Percentiles rank a stretch among this genome's conserved stretches.
phyloP scores from a whole-genome alignment of 2,329 filamentous ascomycete species.

The Zymoseptoria tritici region DNA sequence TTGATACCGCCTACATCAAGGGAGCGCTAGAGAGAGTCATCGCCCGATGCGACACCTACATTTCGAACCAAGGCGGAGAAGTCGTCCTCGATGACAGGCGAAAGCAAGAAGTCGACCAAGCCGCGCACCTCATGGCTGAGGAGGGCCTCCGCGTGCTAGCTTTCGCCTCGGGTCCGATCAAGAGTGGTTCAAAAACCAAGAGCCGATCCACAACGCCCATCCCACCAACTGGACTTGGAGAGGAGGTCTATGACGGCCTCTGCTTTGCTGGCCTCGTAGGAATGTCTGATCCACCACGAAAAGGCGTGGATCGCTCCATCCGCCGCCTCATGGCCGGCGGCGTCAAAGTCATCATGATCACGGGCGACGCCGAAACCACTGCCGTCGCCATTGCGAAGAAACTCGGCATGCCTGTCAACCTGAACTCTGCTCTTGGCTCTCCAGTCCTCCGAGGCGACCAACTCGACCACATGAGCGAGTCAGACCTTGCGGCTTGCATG shows the following conservation, averaged over 20 bases:
- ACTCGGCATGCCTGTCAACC: conserved; percentile 82
- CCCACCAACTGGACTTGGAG: conserved; percentile 26
- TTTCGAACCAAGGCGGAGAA: conserved; percentile 78
- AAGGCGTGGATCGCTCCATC: conserved; percentile 84
- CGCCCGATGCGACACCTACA: conserved; percentile 79
- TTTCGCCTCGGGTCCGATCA: conserved; percentile 74
- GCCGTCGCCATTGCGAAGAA: conserved; percentile 89
- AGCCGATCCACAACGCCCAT: neutral
- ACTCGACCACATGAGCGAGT: conserved; percentile 83
- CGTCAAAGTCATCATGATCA: conserved; percentile 98
- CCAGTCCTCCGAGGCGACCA: conserved; percentile 82
- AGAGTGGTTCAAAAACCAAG: neutral
- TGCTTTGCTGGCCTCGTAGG: conserved; percentile 89
- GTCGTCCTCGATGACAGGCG: conserved; percentile 72
- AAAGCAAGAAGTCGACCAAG: conserved; percentile 65
- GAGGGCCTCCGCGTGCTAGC: conserved; percentile 85
- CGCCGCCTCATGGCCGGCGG: conserved; percentile 84
- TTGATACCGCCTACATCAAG: conserved; percentile 89
- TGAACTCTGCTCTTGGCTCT: conserved; percentile 50
- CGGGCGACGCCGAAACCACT: conserved; percentile 90
- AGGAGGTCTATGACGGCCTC: conserved; percentile 73
- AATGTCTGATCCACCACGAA: conserved; percentile 93
- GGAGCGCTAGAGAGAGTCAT: conserved; percentile 85
- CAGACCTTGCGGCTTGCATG: conserved; percentile 77
- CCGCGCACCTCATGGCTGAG: conserved; percentile 78